Evolutionary conservation across 768 basidiomycete genomes (phyloP).

Genomic region (Mycena amicta): DNA sequence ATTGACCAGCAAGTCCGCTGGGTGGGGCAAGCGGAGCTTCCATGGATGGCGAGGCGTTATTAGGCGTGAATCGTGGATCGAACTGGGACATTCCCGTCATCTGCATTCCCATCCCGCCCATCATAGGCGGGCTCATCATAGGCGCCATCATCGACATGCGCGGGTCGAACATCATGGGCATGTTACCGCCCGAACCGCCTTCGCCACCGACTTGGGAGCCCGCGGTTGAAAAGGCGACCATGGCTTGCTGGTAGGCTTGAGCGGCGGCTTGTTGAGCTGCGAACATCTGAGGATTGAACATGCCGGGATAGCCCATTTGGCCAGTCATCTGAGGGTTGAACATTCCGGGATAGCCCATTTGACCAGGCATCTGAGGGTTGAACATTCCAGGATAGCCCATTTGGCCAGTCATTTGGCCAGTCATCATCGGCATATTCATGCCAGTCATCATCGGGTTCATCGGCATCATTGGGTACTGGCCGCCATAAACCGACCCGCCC

Average conservation of each 20-base stretch:
- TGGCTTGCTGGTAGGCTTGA: constrained; percentile 87
- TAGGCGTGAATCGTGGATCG: constrained; percentile 57
- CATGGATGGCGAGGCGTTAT: constrained; percentile 26
- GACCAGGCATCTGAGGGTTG: constrained; percentile 54
- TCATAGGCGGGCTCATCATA: constrained; percentile 38
- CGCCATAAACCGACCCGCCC: constrained; percentile 72
- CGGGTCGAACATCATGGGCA: constrained; percentile 61
- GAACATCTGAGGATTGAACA: constrained; percentile 79
- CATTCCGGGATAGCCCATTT: too few species aligned
- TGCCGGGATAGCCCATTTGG: constrained; percentile 56
- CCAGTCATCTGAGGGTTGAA: constrained; percentile 48
- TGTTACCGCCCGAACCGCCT: constrained; percentile 50
- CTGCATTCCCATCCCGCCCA: constrained; percentile 53
- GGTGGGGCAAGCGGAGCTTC: constrained; percentile 43
- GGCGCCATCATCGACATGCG: constrained; percentile 79
- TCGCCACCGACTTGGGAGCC: constrained; percentile 73
- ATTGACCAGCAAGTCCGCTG: constrained; percentile 31
- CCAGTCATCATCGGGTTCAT: constrained; percentile 75
- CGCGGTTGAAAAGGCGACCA: constrained; percentile 79
- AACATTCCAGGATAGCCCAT: constrained; percentile 27
- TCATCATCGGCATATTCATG: constrained; percentile 47
- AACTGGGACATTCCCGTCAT: constrained; percentile 67
- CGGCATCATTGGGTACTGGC: constrained; percentile 72
- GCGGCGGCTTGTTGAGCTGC: constrained; percentile 81
- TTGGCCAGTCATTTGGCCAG: constrained; percentile 33